phyloP scores from a whole-genome alignment of 106 monocot species.

The Phalaenopsis aphrodite region DNA sequence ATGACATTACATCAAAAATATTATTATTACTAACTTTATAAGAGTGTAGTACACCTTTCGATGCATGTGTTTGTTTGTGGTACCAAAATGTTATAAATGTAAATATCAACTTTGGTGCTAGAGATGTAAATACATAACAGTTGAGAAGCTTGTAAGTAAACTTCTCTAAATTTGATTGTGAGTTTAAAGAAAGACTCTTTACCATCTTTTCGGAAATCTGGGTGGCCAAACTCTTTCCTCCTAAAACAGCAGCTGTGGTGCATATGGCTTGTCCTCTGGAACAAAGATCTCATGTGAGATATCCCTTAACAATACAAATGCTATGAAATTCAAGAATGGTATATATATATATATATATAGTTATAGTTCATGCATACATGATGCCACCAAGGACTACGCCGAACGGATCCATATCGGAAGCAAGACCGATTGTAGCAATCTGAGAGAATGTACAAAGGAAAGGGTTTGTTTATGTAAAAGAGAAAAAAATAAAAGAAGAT shows the following conservation, averaged over 20 bases:
- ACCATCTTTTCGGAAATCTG: conserved; percentile 99
- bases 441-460: conserved; percentile 10
- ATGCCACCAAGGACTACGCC: conserved; percentile 96
- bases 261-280: conserved; percentile 81
- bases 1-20: too few relatives aligned
- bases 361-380: conserved; percentile 25
- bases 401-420: conserved; percentile 72
- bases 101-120: too few relatives aligned
- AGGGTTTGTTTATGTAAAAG: background rate
- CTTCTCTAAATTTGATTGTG: too few relatives aligned
- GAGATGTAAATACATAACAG: too few relatives aligned
- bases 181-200: background rate
- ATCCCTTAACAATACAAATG: background rate
- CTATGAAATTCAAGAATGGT: background rate
- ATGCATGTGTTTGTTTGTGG: too few relatives aligned
- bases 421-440: conserved; percentile 96
- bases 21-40: too few relatives aligned
- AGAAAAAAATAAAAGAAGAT: too few relatives aligned
- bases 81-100: too few relatives aligned
- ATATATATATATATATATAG: background rate
- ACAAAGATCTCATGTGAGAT: conserved; percentile 1
- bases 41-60: too few relatives aligned
- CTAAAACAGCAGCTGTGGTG: conserved; percentile 88
- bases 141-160: too few relatives aligned
- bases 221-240: conserved; percentile 93